Base-by-base conservation (phyloP, 768 basidiomycete genomes). In the Sarcomyxa edulis region DNA sequence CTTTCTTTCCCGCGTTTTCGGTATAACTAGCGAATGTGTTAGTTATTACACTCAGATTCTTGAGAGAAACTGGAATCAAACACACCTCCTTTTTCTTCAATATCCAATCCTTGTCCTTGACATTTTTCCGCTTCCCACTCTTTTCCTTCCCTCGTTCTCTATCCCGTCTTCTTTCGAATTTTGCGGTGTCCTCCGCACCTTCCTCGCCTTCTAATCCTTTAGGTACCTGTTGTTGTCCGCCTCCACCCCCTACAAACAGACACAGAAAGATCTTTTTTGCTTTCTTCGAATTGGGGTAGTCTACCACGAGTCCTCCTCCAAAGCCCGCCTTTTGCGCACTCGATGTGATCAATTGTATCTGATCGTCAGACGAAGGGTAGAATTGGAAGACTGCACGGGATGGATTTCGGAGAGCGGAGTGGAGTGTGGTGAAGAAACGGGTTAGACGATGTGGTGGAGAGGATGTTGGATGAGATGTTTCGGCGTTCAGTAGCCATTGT, bases 401-500 rank as follows among this genome's bases (percentile, higher is more conserved):
- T 8, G 89, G 89, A 55, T 88, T 90, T 35, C 82, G 74, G 20
- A 95, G 75, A 7, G 84, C 76, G 2, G 92, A 87, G 60, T 93
- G 85, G 19, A 95, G 71, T 7, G 92, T 92, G 22, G 88, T 94
- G 71, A 92, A 99, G 74, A 91, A 99, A 42, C 80, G 86, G 46
- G 69, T 80, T 40, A 83, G 76, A 50, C 80, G 88, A 59, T 84
- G 89, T 8, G 83, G 92, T 11, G 83, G 94, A 32, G 90, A 94
- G 41, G 89, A 94, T 32, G 82, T 91, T 40, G 77, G 86, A 54
- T 82, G 84, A 5, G 91, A 83, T 20, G 92, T 87, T 59, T 98
- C 96, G 18, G 95, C 94, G 59, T 97, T 99, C 42, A 97, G 72
- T 3, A 99, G 71, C 96, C 96, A 99, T 65, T 99, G 96, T 5